phyloP scores from a whole-genome alignment of 495 filamentous ascomycete genomes.

The Daldinia vernicosa region DNA sequence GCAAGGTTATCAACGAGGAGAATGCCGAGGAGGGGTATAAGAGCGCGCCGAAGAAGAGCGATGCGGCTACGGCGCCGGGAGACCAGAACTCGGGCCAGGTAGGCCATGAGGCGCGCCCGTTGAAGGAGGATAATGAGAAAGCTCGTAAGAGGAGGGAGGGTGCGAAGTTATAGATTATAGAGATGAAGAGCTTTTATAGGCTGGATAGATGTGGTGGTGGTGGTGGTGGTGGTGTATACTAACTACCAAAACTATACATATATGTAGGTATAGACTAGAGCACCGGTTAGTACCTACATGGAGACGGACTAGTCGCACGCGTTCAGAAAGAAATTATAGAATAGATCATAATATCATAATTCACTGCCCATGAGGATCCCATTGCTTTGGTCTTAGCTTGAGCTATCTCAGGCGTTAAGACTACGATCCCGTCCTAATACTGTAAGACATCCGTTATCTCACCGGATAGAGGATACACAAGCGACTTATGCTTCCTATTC shows the following conservation, averaged over 20 bases:
- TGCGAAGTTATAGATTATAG: conserved; percentile 24
- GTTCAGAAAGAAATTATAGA: conserved; percentile 5
- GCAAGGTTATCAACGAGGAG: conserved; percentile 60
- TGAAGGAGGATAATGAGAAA: conserved; percentile 45
- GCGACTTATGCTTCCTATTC: not conserved
- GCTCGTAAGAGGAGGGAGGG: conserved; percentile 33
- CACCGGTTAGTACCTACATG: not conserved
- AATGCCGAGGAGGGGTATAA: conserved; percentile 63
- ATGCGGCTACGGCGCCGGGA: conserved; percentile 52
- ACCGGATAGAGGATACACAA: not conserved
- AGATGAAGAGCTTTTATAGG: not conserved
- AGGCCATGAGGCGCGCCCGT: conserved; percentile 33
- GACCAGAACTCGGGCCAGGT: conserved; percentile 40
- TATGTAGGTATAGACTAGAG: conserved; percentile 5
- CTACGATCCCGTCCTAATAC: not conserved
- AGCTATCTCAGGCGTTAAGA: not conserved
- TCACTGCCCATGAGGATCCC: not conserved
- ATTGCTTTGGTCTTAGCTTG: not conserved
- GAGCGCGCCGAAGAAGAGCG: conserved; percentile 68
- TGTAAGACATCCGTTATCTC: not conserved
- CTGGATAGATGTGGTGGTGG: not conserved
- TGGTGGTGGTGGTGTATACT: too few relatives aligned
- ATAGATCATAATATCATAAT: conserved; percentile 12
- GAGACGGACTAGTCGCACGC: not conserved
- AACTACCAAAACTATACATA: not conserved